Conservation (phyloP, 1,284 basidiomycete genomes). For the Sanghuangporus baumii region DNA sequence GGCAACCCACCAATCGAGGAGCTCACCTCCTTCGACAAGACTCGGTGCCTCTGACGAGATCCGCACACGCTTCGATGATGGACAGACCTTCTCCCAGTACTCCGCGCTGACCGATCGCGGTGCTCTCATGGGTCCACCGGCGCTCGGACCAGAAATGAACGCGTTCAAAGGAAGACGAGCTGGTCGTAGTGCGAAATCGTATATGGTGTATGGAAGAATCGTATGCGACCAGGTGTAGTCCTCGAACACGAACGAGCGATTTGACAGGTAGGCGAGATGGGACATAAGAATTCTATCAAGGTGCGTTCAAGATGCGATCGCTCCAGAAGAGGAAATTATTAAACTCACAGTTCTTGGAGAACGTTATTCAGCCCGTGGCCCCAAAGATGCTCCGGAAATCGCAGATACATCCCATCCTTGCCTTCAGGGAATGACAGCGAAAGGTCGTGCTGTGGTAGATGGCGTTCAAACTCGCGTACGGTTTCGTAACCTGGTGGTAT, state of each 20-base stretch:
- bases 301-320: constrained; percentile 25
- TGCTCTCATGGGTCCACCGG: constrained; percentile 31
- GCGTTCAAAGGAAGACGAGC: constrained; percentile 20
- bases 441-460: constrained; percentile 20
- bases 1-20: constrained; percentile 33
- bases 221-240: constrained; percentile 21
- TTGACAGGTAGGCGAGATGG: constrained; percentile 24
- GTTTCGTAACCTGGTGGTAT: constrained; percentile 35
- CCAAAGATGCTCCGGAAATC: constrained; percentile 18
- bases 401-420: constrained; percentile 17
- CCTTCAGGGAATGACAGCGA: constrained; percentile 20
- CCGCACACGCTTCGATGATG: constrained; percentile 26
- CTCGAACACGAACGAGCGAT: constrained; percentile 24
- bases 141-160: constrained; percentile 33
- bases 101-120: constrained; percentile 32
- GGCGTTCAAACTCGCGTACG: constrained; percentile 25
- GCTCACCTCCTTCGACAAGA: constrained; percentile 20
- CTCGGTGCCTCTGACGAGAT: constrained; percentile 19
- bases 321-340: constrained; percentile 27
- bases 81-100: constrained; percentile 35
- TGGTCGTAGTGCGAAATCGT: constrained; percentile 23
- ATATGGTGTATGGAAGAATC: constrained; percentile 30
- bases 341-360: constrained; percentile 36
- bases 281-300: constrained; percentile 9
- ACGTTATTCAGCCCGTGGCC: constrained; percentile 26